phyloP scores from a whole-genome alignment of 169 alveolate genomes.

The Plasmodium gallinaceum region DNA sequence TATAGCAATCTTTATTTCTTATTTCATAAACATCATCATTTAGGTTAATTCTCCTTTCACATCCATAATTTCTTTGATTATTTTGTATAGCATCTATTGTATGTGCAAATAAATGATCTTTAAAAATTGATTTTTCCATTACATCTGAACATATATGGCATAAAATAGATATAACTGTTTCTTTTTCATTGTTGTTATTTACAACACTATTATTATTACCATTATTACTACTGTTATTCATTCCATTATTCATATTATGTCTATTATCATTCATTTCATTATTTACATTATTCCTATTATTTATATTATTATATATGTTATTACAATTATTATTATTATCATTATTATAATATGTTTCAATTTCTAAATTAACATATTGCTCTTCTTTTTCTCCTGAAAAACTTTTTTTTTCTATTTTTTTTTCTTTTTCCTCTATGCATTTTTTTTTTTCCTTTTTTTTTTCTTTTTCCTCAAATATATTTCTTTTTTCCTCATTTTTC shows the following conservation, averaged over 20 bases:
- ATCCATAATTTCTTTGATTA: conserved; percentile 2
- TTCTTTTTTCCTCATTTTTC: not conserved
- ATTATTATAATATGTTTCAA: conserved; percentile 15
- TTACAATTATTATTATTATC: not conserved
- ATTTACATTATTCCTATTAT: too few relatives aligned
- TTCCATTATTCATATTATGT: not conserved
- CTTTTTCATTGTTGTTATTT: not conserved
- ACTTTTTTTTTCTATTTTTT: conserved; percentile 2
- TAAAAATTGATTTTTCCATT: conserved; percentile 44
- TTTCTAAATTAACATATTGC: conserved; percentile 10
- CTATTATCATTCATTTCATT: not conserved
- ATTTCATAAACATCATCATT: conserved; percentile 5
- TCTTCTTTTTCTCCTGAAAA: conserved; percentile 11
- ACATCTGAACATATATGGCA: conserved; percentile 51
- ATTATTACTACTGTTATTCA: not conserved
- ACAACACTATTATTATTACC: not conserved
- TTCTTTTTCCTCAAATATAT: too few relatives aligned
- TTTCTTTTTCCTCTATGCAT: too few relatives aligned
- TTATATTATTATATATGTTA: too few relatives aligned
- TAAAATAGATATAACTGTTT: conserved; percentile 3
- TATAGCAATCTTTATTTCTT: conserved; percentile 18
- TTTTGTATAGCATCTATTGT: conserved; percentile 10
- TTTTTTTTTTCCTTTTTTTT: too few relatives aligned
- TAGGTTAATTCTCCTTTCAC: not conserved
- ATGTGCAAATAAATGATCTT: conserved; percentile 58